phyloP scores from a whole-genome alignment of 345 rosid species.

The Populus ilicifolia region DNA sequence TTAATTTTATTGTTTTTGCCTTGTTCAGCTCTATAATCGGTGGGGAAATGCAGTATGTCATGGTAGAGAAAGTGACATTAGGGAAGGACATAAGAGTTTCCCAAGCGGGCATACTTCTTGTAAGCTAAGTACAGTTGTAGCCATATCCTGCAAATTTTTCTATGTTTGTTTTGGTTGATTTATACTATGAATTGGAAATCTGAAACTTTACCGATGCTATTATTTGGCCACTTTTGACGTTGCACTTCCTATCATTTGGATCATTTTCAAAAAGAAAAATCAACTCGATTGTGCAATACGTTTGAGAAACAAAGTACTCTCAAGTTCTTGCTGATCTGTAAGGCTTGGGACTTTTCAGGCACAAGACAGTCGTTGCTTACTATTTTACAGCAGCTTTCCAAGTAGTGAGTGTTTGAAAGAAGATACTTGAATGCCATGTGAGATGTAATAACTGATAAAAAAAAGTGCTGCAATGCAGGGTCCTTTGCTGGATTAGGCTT shows the following conservation, averaged over 20 bases:
- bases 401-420: too few species aligned
- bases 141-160: background rate
- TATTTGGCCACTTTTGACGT: too few species aligned
- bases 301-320: background rate
- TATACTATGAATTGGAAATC: too few species aligned
- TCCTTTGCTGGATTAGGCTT: slow-evolving; percentile 81
- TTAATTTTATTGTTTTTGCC: background rate
- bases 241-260: too few species aligned
- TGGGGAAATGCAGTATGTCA: slow-evolving; percentile 71
- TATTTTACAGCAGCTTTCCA: background rate
- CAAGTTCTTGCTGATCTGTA: background rate
- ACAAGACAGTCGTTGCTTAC: background rate
- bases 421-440: background rate
- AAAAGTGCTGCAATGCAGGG: slow-evolving; percentile 38
- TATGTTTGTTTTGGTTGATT: background rate
- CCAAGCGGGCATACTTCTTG: too few species aligned
- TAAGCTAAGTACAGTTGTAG: slow-evolving; percentile 25
- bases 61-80: slow-evolving; percentile 47
- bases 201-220: too few species aligned
- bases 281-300: background rate
- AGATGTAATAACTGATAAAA: background rate
- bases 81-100: slow-evolving; percentile 84
- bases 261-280: too few species aligned
- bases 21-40: slow-evolving; percentile 37
- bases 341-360: background rate